Percentiles rank a stretch among this genome's conserved stretches.
phyloP scores from a whole-genome alignment of 1,284 basidiomycete genomes.

The Hypsizygus ulmarius region DNA sequence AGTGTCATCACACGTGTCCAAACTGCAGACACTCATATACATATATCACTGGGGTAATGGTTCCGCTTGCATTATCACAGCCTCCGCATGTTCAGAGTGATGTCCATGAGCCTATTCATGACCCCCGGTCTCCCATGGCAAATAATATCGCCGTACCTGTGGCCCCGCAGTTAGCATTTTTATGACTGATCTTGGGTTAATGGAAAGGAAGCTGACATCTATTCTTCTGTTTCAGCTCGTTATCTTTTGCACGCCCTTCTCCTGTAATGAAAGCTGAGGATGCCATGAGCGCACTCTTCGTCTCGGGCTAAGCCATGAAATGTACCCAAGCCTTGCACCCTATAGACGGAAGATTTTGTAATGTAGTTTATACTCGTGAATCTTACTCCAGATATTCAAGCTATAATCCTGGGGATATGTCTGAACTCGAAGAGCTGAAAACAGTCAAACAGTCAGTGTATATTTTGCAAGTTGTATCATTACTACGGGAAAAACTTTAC shows the following conservation, averaged over 20 bases:
- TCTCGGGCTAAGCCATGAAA: neutral
- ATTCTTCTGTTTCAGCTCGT: conserved; percentile 9
- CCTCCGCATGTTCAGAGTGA: conserved; percentile 13
- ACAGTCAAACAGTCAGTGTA: too few species aligned
- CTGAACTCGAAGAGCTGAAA: too few species aligned
- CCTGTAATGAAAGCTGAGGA: conserved; percentile 11
- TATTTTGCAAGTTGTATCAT: too few species aligned
- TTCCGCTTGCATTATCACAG: conserved; percentile 4
- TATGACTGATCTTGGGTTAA: neutral
- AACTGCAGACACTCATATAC: neutral
- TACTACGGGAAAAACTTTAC: too few species aligned
- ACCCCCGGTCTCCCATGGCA: conserved; percentile 26
- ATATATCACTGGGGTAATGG: conserved; percentile 1
- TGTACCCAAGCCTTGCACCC: too few species aligned
- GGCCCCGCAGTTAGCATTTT: conserved; percentile 20
- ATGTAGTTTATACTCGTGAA: too few species aligned
- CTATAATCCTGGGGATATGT: too few species aligned
- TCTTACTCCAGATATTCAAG: too few species aligned
- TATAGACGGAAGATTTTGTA: neutral
- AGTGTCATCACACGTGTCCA: conserved; percentile 7
- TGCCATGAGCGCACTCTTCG: conserved; percentile 10
- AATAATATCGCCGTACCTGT: conserved; percentile 7
- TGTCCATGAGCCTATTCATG: conserved; percentile 14
- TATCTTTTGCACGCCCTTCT: conserved; percentile 21
- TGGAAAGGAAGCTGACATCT: neutral